These are phyloP conservation scores for Dryas alaskensis DNA, from an alignment of 306 rosid species.

Conservation along the genomic window DNA sequence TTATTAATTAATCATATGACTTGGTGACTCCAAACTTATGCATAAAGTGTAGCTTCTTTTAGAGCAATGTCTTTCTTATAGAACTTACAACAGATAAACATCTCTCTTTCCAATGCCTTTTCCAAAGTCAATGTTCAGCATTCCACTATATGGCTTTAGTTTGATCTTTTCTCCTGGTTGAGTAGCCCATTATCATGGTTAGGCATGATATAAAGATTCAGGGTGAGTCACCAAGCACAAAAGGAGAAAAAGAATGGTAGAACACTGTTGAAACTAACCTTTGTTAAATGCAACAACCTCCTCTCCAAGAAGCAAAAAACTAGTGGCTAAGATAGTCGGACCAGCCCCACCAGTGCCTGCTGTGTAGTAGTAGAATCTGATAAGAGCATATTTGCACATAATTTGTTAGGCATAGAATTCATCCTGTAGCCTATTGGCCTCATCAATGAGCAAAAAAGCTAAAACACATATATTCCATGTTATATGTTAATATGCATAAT, in stretches of 20 bases:
- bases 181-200: slow-evolving; percentile 44
- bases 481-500: not conserved
- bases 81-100: slow-evolving; percentile 90
- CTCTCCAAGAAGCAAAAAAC: slow-evolving; percentile 90
- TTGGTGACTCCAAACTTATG: slow-evolving; percentile 9
- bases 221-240: slow-evolving; percentile 19
- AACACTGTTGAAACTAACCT: slow-evolving; percentile 47
- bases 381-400: slow-evolving; percentile 21
- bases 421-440: slow-evolving; percentile 5
- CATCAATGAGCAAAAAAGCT: not conserved
- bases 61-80: not conserved
- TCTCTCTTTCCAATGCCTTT: slow-evolving; percentile 91
- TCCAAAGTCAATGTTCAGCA: slow-evolving; percentile 92
- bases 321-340: slow-evolving; percentile 88
- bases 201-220: slow-evolving; percentile 34
- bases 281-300: slow-evolving; percentile 86
- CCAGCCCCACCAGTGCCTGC: slow-evolving; percentile 98
- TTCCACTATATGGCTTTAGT: slow-evolving; percentile 92
- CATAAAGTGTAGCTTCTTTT: slow-evolving; percentile 14
- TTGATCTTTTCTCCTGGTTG: slow-evolving; percentile 76
- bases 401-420: slow-evolving; percentile 11
- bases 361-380: slow-evolving; percentile 90
- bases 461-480: not conserved
- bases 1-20: not conserved
- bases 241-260: slow-evolving; percentile 14